Evolutionary conservation across 768 basidiomycete species (phyloP), one percentile per base, ranked within the genome.

Genomic region (Boletus bicolor): DNA sequence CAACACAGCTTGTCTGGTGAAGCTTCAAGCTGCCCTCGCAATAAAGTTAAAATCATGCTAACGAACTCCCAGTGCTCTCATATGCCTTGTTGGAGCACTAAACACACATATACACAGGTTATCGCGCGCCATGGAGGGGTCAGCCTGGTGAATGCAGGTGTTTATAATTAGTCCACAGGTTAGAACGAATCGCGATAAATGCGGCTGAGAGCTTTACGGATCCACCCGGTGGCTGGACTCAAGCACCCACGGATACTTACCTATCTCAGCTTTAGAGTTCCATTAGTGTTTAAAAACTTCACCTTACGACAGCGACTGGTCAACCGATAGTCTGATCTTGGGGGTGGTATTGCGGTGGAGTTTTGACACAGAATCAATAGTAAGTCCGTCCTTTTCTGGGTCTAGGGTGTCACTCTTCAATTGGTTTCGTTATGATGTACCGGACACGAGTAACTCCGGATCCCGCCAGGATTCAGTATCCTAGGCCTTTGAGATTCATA

Each of bases 181-280:
- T 6, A 36, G 39, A 28, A 28, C 28, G 6, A 28, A 28, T 28
- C 28, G 49, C 51, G 24, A 48, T 19, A 36, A 62, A 37, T 50
- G 43, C 45, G 32, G 49, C 54, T 24, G 41, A 41, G 51, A 46
- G 44, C 21, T 10, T 5, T 17, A 4, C 34, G 39, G 37, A 26
- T 46, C 36, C 39, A 42, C 26, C 43, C 14, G 44, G 19, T 36
- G 5, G 43, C 50, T 41, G 34, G 19, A 28, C 8, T 24, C 17
- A 10, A 19, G 7, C 39, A 30, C 53, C 36, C 41, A 37, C 37
- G 36, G 39, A 50, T 36, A 41, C 53, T 46, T 46, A 32, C 30
- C 36, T 35, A 51, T 24, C 12, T 51, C 35, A 4, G 32, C 38
- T 34, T 53, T 49, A 59, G 44, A 55, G 61, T 64, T 64, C 43